Conservation (phyloP, 2,329 filamentous ascomycete species). For the Trichoderma endophyticum region DNA sequence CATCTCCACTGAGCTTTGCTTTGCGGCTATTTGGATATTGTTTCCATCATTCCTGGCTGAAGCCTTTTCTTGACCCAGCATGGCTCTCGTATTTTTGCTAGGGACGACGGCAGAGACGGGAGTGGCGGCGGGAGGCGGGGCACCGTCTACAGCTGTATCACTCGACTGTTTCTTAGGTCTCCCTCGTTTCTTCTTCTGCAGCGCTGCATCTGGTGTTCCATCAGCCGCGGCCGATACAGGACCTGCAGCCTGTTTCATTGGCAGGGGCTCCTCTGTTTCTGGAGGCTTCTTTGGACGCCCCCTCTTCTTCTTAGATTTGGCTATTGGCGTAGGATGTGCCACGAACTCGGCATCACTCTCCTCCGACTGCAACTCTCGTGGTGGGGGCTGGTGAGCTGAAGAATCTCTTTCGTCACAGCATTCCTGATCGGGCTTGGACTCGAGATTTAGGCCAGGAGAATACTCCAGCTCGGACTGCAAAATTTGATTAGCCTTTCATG, state of each 20-base stretch:
- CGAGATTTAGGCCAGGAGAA: neutral
- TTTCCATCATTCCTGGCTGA: neutral
- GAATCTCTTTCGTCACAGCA: neutral
- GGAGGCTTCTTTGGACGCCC: constrained; percentile 33
- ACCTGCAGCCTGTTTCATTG: constrained; percentile 1
- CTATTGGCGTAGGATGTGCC: constrained; percentile 18
- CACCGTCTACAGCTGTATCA: constrained; percentile 14
- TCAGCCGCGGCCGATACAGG: neutral
- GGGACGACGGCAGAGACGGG: neutral
- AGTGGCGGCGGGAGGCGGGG: constrained; percentile 20
- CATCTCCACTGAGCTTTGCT: neutral
- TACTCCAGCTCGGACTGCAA: neutral
- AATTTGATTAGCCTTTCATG: neutral
- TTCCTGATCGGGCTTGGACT: neutral
- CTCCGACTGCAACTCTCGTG: constrained; percentile 2
- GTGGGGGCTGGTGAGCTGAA: constrained; percentile 1
- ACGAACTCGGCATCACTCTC: constrained; percentile 20
- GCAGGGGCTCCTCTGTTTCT: constrained; percentile 18
- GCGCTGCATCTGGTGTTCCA: constrained; percentile 2
- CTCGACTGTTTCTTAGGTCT: constrained; percentile 38
- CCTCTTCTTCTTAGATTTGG: constrained; percentile 29
- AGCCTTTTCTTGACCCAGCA: neutral
- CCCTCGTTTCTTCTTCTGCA: constrained; percentile 39
- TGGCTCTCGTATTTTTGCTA: neutral
- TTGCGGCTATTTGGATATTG: neutral